A percentile compares a stretch with the other conserved stretches of the same genome.
These are phyloP conservation scores for Amesomyces nigricolor DNA, from an alignment of 2,329 filamentous ascomycete genomes.

Conservation along the genomic window DNA sequence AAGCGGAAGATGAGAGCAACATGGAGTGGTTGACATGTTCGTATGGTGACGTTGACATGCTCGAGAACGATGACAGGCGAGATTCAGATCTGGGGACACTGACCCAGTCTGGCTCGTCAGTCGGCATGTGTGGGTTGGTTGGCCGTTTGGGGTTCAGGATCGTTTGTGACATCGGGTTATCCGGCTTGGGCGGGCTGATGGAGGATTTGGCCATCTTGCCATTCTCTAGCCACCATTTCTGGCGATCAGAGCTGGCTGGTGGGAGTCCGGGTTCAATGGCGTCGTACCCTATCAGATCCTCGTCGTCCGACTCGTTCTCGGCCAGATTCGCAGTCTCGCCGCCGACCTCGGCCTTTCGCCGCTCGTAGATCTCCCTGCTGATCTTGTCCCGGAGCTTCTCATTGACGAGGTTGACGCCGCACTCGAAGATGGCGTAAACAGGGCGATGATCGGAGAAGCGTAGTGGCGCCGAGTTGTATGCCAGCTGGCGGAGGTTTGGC, in stretches of 20 bases:
- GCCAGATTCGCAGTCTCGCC: conserved; percentile 53
- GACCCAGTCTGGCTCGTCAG: conserved; percentile 81
- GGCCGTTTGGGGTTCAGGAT: conserved; percentile 67
- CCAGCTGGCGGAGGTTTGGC: conserved; percentile 70
- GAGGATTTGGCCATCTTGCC: conserved; percentile 70
- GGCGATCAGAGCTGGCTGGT: conserved; percentile 60
- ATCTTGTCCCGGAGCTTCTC: conserved; percentile 67
- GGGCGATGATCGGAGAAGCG: conserved; percentile 94
- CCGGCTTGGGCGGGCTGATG: conserved; percentile 55
- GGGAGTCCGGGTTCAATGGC: conserved; percentile 73
- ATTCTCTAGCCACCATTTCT: conserved; percentile 66
- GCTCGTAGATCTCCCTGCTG: conserved; percentile 67
- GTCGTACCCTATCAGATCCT: conserved; percentile 76
- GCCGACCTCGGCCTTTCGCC: conserved; percentile 61
- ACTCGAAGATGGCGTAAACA: conserved; percentile 85
- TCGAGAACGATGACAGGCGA: conserved; percentile 48
- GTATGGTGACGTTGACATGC: conserved; percentile 54
- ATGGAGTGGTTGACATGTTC: conserved; percentile 51
- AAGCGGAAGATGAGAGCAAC: conserved; percentile 41
- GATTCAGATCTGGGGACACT: conserved; percentile 52
- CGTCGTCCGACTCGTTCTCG: conserved; percentile 61
- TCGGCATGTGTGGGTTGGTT: conserved; percentile 74
- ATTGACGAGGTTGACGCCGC: conserved; percentile 73
- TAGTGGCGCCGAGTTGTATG: conserved; percentile 77
- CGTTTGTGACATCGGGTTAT: conserved; percentile 45